Evolutionary conservation across 495 filamentous ascomycete genomes (phyloP), one percentile per base, ranked within the genome.

Genomic region (Pseudoneurospora amorphoporcata): DNA sequence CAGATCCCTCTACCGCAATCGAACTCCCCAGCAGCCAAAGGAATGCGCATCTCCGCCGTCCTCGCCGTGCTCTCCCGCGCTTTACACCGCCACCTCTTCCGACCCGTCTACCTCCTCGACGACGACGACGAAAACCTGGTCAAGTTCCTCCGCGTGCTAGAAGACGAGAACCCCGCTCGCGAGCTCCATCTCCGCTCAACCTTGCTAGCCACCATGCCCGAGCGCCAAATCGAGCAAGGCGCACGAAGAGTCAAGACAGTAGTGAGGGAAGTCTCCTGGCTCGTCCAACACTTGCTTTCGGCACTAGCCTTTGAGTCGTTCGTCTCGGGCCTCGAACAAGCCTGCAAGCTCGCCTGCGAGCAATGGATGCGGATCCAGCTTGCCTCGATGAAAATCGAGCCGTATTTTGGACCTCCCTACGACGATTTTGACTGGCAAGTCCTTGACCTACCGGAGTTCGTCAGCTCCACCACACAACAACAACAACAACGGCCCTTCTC

Each of bases 401-500:
- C 80, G 5, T 82, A 82, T 68, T 82, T 82, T 40, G 80, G 80
- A 3, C 80, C 80, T 41, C 80, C 80, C 0, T 82, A 81, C 53
- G 80, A 82, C 70, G 80, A 82, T 70, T 82, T 79, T n/a, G 80
- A 82, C 70, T 82, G 80, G 80, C 80, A 82, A 72, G 76, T 80
- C 12, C 68, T 82, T 23, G 79, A 80, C 73, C 72, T 82, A 61
- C 76, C 77, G n/a, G 80, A 81, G 72, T 79, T 82, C 19, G 75
- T 75, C 23, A 43, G 4, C 1, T 1, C 41, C 45, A 37, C 7
- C n/a, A 2, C 40, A 32, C 17, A 42, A 68, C 37, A 61, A 58
- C 32, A 71, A 23, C 3, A 69, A 61, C 32, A 71, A 23, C 3
- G 71, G 68, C 7, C 53, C 1, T 65, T 65, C 0, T 65, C 53